Conservation (phyloP, 1,139 yeast species). For the Insectozyma bohioensis region DNA sequence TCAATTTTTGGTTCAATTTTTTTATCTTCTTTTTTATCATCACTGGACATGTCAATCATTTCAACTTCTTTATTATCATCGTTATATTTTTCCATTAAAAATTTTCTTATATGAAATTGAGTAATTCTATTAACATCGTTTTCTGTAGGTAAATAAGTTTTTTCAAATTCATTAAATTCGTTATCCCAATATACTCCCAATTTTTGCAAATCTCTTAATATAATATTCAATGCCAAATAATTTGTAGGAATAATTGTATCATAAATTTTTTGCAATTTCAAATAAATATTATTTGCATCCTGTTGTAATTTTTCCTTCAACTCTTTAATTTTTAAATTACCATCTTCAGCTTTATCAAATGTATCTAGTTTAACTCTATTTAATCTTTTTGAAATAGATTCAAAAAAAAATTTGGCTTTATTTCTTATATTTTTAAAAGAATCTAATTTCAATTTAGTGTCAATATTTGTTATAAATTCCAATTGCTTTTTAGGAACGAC, state of each 20-base stretch:
- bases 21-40: background rate
- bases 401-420: constrained; percentile 63
- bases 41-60: constrained; percentile 5
- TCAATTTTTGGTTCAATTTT: background rate
- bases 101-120: constrained; percentile 78
- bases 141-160: constrained; percentile 80
- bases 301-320: constrained; percentile 52
- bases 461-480: constrained; percentile 72
- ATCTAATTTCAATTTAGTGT: constrained; percentile 67
- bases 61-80: constrained; percentile 26
- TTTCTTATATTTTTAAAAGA: constrained; percentile 53
- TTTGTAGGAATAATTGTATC: constrained; percentile 59
- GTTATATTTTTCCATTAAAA: constrained; percentile 56
- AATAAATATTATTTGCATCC: constrained; percentile 50
- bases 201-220: constrained; percentile 73
- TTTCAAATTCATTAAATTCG: constrained; percentile 83
- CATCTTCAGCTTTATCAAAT: constrained; percentile 70
- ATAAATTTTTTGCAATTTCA: constrained; percentile 54
- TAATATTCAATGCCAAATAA: constrained; percentile 67
- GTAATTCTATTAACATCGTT: constrained; percentile 91
- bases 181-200: constrained; percentile 85
- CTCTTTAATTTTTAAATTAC: constrained; percentile 57
- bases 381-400: constrained; percentile 69
- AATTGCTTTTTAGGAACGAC: constrained; percentile 74
- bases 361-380: constrained; percentile 81